phyloP scores from a whole-genome alignment of 306 rosid species.

The Malus domestica region ASM211411v1 NC_041789.1:30099001-30099500 shows the following conservation, averaged over 20 bases:
- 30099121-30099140: constrained; percentile 70
- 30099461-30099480: not conserved
- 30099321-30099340: constrained; percentile 46
- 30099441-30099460: not conserved
- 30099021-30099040: constrained; percentile 67
- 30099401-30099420: constrained; percentile 8
- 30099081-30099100: not conserved
- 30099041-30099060: not conserved
- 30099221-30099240: constrained; percentile 85
- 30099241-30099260: constrained; percentile 81
- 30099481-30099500: not conserved
- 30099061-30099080: not conserved
- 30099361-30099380: constrained; percentile 2
- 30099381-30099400: not conserved
- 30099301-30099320: constrained; percentile 30
- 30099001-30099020: constrained; percentile 80
- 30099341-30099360: constrained; percentile 35
- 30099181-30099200: constrained; percentile 56
- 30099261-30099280: constrained; percentile 51
- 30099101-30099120: constrained; percentile 4
- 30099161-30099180: constrained; percentile 74
- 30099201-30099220: constrained; percentile 61
- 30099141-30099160: constrained; percentile 51
- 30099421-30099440: not conserved
- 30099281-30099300: constrained; percentile 60